Conservation (phyloP, 257 asterid species). For the Orobanche coerulescens region DNA sequence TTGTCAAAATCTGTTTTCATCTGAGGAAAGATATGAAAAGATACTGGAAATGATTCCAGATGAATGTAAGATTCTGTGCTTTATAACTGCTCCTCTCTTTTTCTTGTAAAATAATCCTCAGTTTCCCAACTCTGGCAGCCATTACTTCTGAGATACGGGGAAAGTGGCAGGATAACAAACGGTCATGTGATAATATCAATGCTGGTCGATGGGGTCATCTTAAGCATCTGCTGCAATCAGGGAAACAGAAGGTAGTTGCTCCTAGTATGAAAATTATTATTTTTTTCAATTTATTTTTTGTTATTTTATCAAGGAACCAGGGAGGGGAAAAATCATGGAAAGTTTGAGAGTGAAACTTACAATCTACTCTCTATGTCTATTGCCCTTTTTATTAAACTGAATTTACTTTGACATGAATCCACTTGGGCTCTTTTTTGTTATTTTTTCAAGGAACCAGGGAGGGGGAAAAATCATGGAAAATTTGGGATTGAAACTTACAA, state of each 20-base stretch:
- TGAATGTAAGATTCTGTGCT: constrained; percentile 49
- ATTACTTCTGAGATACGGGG: constrained; percentile 66
- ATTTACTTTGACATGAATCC: not conserved
- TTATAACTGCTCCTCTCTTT: constrained; percentile 4
- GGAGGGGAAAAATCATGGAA: too few species aligned
- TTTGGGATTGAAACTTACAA: too few species aligned
- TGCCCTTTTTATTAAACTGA: not conserved
- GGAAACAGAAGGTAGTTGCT: constrained; percentile 65
- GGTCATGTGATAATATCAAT: constrained; percentile 63
- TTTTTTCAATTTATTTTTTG: too few species aligned
- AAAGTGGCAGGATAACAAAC: constrained; percentile 68
- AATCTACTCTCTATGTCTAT: not conserved
- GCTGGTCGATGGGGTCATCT: constrained; percentile 65
- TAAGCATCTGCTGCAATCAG: constrained; percentile 53
- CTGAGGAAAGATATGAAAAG: constrained; percentile 65
- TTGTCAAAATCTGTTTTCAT: constrained; percentile 58
- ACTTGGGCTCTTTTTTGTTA: not conserved
- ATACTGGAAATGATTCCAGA: constrained; percentile 87
- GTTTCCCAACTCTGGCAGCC: constrained; percentile 39
- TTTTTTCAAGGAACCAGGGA: too few species aligned
- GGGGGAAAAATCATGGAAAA: too few species aligned
- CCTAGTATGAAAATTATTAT: not conserved
- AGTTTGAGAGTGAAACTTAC: not conserved
- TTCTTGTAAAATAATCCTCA: constrained; percentile 5
- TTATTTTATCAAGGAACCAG: too few species aligned